Evolutionary conservation across 805 yeast species (phyloP).

Genomic region (Wickerhamomyces chaumierensis): DNA sequence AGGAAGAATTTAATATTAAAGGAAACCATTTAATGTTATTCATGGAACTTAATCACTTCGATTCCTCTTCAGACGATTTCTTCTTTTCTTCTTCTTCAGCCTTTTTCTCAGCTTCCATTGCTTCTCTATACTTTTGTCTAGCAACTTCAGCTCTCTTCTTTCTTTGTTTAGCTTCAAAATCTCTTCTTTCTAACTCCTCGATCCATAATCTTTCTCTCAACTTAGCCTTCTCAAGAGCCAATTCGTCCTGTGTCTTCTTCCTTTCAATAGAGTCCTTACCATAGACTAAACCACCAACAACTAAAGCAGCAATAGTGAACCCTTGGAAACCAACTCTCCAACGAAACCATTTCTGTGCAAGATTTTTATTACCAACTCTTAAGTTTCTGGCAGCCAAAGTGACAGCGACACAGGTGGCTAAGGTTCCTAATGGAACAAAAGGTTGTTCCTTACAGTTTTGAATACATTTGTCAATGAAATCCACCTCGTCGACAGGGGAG

Average conservation of each 20-base stretch:
- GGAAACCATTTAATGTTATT: too few relatives aligned
- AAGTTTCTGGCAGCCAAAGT: constrained; percentile 67
- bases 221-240: constrained; percentile 67
- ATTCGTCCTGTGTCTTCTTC: constrained; percentile 48
- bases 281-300: constrained; percentile 66
- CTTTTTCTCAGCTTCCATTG: constrained; percentile 25
- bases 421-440: constrained; percentile 72
- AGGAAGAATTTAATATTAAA: too few relatives aligned
- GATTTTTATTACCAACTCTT: constrained; percentile 55
- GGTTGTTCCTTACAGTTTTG: constrained; percentile 77
- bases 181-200: constrained; percentile 82
- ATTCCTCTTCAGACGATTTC: not conserved
- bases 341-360: constrained; percentile 79
- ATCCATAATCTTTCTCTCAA: constrained; percentile 82
- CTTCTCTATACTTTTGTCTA: constrained; percentile 30
- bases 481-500: constrained; percentile 23
- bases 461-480: constrained; percentile 44
- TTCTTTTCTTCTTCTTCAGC: not conserved
- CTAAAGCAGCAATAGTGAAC: constrained; percentile 69
- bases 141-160: constrained; percentile 57
- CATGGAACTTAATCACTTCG: too few relatives aligned
- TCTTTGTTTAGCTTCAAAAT: constrained; percentile 56
- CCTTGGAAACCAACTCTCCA: constrained; percentile 87
- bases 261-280: constrained; percentile 38
- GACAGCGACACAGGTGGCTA: constrained; percentile 75